A percentile compares a stretch with the other conserved stretches of the same genome.
phyloP scores from a whole-genome alignment of 495 filamentous ascomycete genomes.

The Penicillium chermesinum region DNA sequence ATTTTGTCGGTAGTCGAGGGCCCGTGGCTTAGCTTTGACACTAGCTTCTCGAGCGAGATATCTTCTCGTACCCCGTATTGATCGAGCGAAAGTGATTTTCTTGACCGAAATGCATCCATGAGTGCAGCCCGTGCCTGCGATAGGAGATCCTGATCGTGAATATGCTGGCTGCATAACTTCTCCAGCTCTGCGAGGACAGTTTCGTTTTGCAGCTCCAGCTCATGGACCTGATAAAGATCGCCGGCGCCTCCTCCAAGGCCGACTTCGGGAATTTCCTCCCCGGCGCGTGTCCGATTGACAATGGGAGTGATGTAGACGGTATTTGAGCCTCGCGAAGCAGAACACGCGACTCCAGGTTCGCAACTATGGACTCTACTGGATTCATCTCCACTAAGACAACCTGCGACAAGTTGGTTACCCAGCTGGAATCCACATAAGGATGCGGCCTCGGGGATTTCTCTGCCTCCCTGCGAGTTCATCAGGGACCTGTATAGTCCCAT shows the following conservation, averaged over 20 bases:
- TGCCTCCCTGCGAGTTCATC: constrained; percentile 21
- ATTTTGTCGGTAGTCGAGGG: not conserved
- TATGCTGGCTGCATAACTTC: constrained; percentile 40
- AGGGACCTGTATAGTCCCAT: constrained; percentile 67
- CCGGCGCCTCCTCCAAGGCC: constrained; percentile 77
- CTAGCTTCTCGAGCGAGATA: constrained; percentile 41
- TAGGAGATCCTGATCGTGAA: constrained; percentile 31
- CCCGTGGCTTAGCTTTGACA: constrained; percentile 30
- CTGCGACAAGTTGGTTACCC: constrained; percentile 63
- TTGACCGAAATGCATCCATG: constrained; percentile 27
- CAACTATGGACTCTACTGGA: constrained; percentile 81
- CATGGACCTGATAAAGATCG: constrained; percentile 61
- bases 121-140: constrained; percentile 31
- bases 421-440: constrained; percentile 70
- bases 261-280: constrained; percentile 60
- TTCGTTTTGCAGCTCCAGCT: constrained; percentile 53
- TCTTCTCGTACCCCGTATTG: constrained; percentile 36
- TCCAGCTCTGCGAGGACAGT: constrained; percentile 42
- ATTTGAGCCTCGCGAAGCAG: constrained; percentile 42
- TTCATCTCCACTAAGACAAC: constrained; percentile 63
- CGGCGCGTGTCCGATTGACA: constrained; percentile 52
- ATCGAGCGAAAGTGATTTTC: constrained; percentile 37
- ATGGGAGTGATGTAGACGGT: constrained; percentile 78
- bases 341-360: constrained; percentile 65
- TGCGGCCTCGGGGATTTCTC: constrained; percentile 51